Conservation (phyloP, 805 yeast species). For the Candida bentonensis region DNA sequence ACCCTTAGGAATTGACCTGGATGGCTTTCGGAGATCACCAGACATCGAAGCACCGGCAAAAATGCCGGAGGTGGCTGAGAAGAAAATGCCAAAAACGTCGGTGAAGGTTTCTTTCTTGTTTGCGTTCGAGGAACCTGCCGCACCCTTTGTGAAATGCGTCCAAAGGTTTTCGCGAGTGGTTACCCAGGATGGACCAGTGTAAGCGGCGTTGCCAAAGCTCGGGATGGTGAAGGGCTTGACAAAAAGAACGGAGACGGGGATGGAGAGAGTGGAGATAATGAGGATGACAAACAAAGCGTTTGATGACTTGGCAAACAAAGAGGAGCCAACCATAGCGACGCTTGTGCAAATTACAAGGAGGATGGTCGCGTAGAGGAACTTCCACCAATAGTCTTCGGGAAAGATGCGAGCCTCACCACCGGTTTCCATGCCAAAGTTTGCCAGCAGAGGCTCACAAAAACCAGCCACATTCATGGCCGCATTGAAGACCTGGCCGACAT, state of each 20-base stretch:
- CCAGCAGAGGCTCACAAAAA: slow-evolving; percentile 76
- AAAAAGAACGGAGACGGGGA: slow-evolving; percentile 64
- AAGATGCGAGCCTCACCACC: slow-evolving; percentile 46
- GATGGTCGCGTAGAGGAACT: slow-evolving; percentile 55
- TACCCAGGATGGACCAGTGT: slow-evolving; percentile 62
- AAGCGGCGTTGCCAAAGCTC: slow-evolving; percentile 21
- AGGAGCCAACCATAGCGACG: slow-evolving; percentile 69
- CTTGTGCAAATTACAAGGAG: slow-evolving; percentile 59
- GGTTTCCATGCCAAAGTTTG: slow-evolving; percentile 50
- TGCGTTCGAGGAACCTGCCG: slow-evolving; percentile 68
- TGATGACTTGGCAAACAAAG: slow-evolving; percentile 71
- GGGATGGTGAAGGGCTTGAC: slow-evolving; percentile 39
- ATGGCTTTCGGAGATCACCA: slow-evolving; percentile 78
- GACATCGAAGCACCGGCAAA: slow-evolving; percentile 99
- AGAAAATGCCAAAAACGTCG: slow-evolving; percentile 84
- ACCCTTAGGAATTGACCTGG: slow-evolving; percentile 85
- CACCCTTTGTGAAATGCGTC: slow-evolving; percentile 77
- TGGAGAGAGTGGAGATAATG: slow-evolving; percentile 57
- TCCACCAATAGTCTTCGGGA: slow-evolving; percentile 60
- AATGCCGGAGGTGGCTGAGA: slow-evolving; percentile 97
- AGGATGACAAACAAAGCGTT: slow-evolving; percentile 54
- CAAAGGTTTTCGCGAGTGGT: slow-evolving; percentile 53
- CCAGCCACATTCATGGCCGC: slow-evolving; percentile 88
- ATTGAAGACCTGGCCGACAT: slow-evolving; percentile 85
- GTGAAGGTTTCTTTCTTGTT: slow-evolving; percentile 57